phyloP scores from a whole-genome alignment of 1,284 basidiomycete species.

The Puccinia triticina region DNA sequence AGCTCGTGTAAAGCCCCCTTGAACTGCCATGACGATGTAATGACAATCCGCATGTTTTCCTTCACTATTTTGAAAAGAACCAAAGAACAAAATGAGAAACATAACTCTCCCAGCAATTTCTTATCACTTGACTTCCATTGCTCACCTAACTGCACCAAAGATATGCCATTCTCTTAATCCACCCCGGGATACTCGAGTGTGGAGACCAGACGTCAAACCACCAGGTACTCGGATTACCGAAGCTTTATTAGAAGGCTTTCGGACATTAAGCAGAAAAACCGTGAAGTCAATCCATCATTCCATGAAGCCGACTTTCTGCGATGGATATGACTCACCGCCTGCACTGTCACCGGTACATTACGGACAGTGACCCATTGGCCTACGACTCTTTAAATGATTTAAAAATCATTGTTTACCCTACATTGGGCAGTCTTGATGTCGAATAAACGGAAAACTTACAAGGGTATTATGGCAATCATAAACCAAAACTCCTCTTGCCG shows the following conservation, averaged over 20 bases:
- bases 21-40: constrained; percentile 51
- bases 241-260: constrained; percentile 44
- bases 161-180: constrained; percentile 51
- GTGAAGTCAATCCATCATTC: not conserved
- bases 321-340: constrained; percentile 18
- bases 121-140: not conserved
- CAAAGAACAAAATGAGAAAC: not conserved
- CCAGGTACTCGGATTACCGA: constrained; percentile 45
- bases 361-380: constrained; percentile 51
- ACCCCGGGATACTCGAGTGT: constrained; percentile 46
- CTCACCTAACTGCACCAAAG: constrained; percentile 50
- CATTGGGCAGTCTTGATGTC: too few relatives aligned
- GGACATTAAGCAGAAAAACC: not conserved
- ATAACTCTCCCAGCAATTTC: too few relatives aligned
- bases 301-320: not conserved
- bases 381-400: constrained; percentile 31
- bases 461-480: constrained; percentile 70
- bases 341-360: constrained; percentile 36
- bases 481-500: constrained; percentile 76
- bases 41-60: constrained; percentile 48
- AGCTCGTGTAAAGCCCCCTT: constrained; percentile 49
- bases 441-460: constrained; percentile 62
- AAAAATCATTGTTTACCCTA: not conserved
- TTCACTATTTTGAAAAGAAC: constrained; percentile 18
- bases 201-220: constrained; percentile 50